These are phyloP conservation scores for Mycothermus thermophilus DNA, from an alignment of 495 filamentous ascomycete species.

Conservation along the genomic window DNA sequence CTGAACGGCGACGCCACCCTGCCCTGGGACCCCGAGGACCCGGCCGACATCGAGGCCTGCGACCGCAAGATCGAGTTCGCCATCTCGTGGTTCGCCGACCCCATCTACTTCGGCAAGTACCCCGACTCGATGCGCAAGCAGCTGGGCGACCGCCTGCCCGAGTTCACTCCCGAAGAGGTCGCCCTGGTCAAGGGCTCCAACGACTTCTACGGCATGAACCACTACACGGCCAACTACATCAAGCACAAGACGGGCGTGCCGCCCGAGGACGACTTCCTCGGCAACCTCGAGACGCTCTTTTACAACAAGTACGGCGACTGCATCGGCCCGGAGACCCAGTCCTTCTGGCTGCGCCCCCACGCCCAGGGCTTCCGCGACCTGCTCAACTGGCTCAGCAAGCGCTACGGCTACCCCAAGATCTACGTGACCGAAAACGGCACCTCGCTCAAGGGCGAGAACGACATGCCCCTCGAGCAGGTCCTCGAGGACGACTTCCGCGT, in stretches of 20 bases:
- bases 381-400: constrained; percentile 64
- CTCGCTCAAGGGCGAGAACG: constrained; percentile 64
- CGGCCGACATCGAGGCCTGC: constrained; percentile 43
- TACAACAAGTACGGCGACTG: constrained; percentile 52
- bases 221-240: constrained; percentile 74
- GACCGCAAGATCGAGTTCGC: constrained; percentile 52
- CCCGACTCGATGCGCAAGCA: constrained; percentile 63
- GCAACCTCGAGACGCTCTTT: constrained; percentile 54
- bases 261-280: constrained; percentile 52
- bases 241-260: constrained; percentile 46
- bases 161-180: constrained; percentile 49
- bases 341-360: constrained; percentile 58
- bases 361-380: constrained; percentile 61
- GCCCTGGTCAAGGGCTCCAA: constrained; percentile 60
- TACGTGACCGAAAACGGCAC: constrained; percentile 78
- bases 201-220: constrained; percentile 78
- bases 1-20: constrained; percentile 48
- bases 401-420: constrained; percentile 59
- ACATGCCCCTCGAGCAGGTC: constrained; percentile 51
- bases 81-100: constrained; percentile 59
- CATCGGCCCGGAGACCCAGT: constrained; percentile 64
- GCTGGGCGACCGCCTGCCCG: constrained; percentile 53
- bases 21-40: constrained; percentile 43
- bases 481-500: constrained; percentile 62
- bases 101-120: constrained; percentile 63